Base-by-base conservation (phyloP, 306 rosid species). In the Pterocarpus santalinus region DNA sequence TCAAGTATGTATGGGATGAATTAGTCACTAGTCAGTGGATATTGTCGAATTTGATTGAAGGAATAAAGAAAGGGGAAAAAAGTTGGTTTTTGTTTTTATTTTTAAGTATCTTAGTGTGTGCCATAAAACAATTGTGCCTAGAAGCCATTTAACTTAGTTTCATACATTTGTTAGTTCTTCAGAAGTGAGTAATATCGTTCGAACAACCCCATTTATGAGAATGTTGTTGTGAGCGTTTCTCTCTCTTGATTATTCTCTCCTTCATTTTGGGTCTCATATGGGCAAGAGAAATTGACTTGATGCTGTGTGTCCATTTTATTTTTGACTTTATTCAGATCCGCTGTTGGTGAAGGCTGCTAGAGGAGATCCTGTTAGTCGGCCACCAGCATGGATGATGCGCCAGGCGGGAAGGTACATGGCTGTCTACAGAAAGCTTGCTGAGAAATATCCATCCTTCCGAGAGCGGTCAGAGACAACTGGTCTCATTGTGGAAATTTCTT, bases 331-430 rank as follows among this genome's bases (percentile, higher is more conserved):
- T 61, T 80, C 81, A 95, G 99, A 95, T 85, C 98, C 97, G 5
- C 94, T 95, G 22, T 87, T 95, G 90, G 97, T 95, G 56, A 93
- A 91, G 85, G 99, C 99, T 81, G 99, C 98, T 0, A 88, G 96
- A 82, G 99, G 99, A 77, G 96, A 95, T 22, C 87, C 90, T 43
- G 94, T 95, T 79, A 81, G 84, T 75, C 96, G 99, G 53, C 98
- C 99, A 82, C 99, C 99, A 13, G 98, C 97, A 47, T 95, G 99
- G 99, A 95, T 95, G 98, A 95, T 95, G 99, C 95, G 98, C 39
- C 99, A 95, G 85, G 99, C 99, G 17, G 99, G 99, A 87, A 91
- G 99, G 88, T 95, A 93, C 87, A 93, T 95, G 99, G 97, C 97
- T 82, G 74, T 86, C 88, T 95, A 95, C 87, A 90, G 86, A 90